Conservation (phyloP, 768 basidiomycete genomes). For the Gymnopilus dilepis region DNA sequence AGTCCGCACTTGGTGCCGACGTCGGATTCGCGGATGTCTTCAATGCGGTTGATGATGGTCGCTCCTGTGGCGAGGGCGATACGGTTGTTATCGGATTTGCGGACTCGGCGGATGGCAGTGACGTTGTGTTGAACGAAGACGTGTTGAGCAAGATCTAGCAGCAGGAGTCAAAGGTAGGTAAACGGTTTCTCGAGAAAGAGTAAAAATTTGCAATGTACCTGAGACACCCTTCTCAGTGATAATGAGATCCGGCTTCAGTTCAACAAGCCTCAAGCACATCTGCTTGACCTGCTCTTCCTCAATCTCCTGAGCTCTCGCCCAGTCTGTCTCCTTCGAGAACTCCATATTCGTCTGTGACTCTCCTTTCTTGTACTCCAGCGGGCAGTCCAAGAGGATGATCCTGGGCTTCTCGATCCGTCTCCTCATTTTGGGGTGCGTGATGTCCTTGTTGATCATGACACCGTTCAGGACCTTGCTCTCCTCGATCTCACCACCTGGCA, state of each 20-base stretch:
- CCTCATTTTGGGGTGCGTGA: slow-evolving; percentile 97
- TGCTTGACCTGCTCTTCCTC: slow-evolving; percentile 97
- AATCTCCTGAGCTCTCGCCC: slow-evolving; percentile 89
- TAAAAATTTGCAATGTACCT: slow-evolving; percentile 54
- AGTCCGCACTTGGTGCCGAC: slow-evolving; percentile 93
- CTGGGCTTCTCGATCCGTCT: slow-evolving; percentile 88
- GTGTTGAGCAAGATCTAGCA: slow-evolving; percentile 88
- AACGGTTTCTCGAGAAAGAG: not conserved
- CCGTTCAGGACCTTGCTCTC: slow-evolving; percentile 85
- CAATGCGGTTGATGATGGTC: slow-evolving; percentile 95
- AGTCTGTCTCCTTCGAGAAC: slow-evolving; percentile 92
- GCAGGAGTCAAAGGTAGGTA: not conserved
- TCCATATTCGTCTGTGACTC: slow-evolving; percentile 99
- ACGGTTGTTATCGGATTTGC: slow-evolving; percentile 99
- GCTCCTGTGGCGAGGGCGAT: slow-evolving; percentile 95
- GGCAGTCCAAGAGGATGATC: slow-evolving; percentile 91
- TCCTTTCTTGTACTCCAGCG: slow-evolving; percentile 98
- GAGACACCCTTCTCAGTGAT: slow-evolving; percentile 99
- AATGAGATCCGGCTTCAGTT: slow-evolving; percentile 94
- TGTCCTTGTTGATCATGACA: slow-evolving; percentile 98
- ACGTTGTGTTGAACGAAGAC: slow-evolving; percentile 86
- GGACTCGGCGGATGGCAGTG: slow-evolving; percentile 94
- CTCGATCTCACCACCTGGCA: slow-evolving; percentile 98
- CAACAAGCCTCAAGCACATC: slow-evolving; percentile 82
- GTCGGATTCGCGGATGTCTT: slow-evolving; percentile 91